Base-by-base conservation (phyloP, 768 basidiomycete genomes). In the Ramaria rubella region DNA sequence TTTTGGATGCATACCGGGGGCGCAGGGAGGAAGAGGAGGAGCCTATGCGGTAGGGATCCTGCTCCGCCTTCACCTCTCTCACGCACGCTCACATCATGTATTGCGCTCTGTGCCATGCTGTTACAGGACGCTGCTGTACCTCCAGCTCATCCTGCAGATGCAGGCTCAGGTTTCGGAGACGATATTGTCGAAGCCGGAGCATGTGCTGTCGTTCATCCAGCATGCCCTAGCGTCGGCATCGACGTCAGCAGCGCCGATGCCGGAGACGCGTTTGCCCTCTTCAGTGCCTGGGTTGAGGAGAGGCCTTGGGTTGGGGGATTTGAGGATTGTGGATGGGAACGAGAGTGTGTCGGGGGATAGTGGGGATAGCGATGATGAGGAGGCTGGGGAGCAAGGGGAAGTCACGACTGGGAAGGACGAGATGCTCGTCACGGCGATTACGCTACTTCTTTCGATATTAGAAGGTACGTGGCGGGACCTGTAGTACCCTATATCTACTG, bases 131-230 rank as follows among this genome's bases (percentile, higher is more conserved):
- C 64, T 97, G 31, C 73, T 88, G 5, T 82, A 83, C 61, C 77
- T 95, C 23, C 91, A 94, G 64, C 74, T 95, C 33, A 81, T 91
- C 31, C 75, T 93, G 59, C 82, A 87, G 62, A 86, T 96, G 76
- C 89, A 94, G 66, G 75, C 81, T 1, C 77, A 82, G 51, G 71
- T 91, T 4, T 74, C 81, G 0, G 75, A 78, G 3, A 83, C 77
- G 58, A 80, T 94, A 29, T 71, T 85, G 33, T 70, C 68, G 43
- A 80, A 86, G 58, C 87, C 90, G 0, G 77, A 77, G 9, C 83
- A 94, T 56, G 77, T 94, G 9, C 68, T 98, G n/a, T 74, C 79
- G 2, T 96, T 96, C 65, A 76, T 97, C 24, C 86, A 86, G 55
- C 83, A 90, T 58, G 86, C 87, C 1, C 71, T 96, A 4, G 64